Evolutionary conservation across 139 green algal genomes (phyloP).

Genomic region (Raphidocelis subcapitata): DNA sequence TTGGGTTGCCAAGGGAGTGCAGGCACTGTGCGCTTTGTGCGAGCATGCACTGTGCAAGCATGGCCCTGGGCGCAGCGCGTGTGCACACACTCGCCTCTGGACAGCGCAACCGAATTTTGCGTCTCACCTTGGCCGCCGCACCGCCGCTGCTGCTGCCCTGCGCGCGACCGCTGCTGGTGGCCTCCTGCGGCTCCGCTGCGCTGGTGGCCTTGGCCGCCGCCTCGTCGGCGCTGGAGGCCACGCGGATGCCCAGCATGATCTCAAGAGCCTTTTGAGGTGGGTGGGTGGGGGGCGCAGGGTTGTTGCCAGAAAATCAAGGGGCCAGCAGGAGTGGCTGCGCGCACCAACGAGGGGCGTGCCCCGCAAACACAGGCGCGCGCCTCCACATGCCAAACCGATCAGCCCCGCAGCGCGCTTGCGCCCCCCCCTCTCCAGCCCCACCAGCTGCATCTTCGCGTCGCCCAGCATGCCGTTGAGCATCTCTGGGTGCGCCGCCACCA

Average conservation of each 20-base stretch:
- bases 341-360: no score
- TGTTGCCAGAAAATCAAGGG: not conserved
- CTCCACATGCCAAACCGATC: conserved; percentile 45
- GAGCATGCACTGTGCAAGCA: no score
- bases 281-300: not conserved
- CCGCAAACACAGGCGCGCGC: conserved; percentile 34
- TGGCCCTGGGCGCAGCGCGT: no score
- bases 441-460: conserved; percentile 55
- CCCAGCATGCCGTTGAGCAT: conserved; percentile 66
- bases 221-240: conserved; percentile 24
- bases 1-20: no score
- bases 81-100: no score
- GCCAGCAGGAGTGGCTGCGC: no score
- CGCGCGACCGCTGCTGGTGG: not conserved
- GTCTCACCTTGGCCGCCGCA: no score
- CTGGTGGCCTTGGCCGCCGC: not conserved
- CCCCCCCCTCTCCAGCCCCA: not conserved
- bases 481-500: conserved; percentile 72
- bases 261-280: conserved; percentile 40
- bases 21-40: no score
- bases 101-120: no score
- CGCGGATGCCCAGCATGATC: conserved; percentile 63
- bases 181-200: not conserved
- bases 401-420: conserved; percentile 6
- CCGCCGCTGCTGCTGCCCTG: no score